Evolutionary conservation across 148 eudicot genomes (phyloP).

Genomic region (Bassia scoparia): DNA sequence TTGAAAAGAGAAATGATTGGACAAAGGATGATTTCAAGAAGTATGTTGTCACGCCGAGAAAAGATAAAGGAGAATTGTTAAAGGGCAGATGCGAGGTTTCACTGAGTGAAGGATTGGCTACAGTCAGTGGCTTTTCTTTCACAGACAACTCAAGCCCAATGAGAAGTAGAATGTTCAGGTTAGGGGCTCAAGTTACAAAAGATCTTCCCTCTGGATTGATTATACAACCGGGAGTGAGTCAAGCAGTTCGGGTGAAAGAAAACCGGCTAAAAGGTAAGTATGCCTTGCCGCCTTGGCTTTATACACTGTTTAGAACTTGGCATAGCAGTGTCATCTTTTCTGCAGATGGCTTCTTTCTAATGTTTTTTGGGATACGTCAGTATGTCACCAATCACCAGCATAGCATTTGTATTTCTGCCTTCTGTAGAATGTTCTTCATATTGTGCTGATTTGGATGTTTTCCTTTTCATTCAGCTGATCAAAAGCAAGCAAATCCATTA

Average conservation of each 20-base stretch:
- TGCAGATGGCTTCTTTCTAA: not conserved
- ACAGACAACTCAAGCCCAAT: slow-evolving; percentile 57
- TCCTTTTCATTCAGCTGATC: slow-evolving; percentile 26
- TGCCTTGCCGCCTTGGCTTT: not conserved
- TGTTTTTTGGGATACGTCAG: too few relatives aligned
- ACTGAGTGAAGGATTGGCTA: slow-evolving; percentile 43
- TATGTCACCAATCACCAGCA: not conserved
- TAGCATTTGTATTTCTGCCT: not conserved
- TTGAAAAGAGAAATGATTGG: slow-evolving; percentile 35
- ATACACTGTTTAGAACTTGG: not conserved
- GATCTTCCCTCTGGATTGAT: slow-evolving; percentile 34
- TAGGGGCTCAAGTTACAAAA: slow-evolving; percentile 49
- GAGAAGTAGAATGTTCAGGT: slow-evolving; percentile 48
- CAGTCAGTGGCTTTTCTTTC: slow-evolving; percentile 36
- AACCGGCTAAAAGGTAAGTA: slow-evolving; percentile 55
- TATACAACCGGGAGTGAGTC: slow-evolving; percentile 51
- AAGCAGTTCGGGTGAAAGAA: slow-evolving; percentile 56
- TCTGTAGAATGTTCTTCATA: not conserved
- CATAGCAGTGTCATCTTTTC: too few relatives aligned
- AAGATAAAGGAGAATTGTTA: slow-evolving; percentile 41
- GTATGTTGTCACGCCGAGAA: slow-evolving; percentile 38
- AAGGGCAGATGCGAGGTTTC: slow-evolving; percentile 30
- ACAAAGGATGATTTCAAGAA: slow-evolving; percentile 36
- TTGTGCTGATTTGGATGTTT: not conserved
- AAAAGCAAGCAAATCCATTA: slow-evolving; percentile 27